phyloP scores from a whole-genome alignment of 805 yeast genomes.

The Candida caryicola region DNA sequence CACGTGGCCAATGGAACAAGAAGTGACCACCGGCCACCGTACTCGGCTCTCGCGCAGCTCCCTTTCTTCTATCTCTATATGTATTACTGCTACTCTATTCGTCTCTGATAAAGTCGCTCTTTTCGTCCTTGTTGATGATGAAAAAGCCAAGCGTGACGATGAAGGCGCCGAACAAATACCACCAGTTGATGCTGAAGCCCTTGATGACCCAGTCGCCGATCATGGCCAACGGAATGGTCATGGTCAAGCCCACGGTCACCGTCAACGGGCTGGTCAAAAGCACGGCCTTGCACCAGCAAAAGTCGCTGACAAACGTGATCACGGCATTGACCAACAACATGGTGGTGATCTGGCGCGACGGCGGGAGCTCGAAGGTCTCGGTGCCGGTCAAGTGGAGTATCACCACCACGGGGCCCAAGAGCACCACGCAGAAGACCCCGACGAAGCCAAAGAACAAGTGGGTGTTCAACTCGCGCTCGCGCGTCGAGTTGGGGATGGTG shows the following conservation, averaged over 20 bases:
- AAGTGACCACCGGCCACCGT: no score
- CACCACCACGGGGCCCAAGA: constrained; percentile 80
- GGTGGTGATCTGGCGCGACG: constrained; percentile 45
- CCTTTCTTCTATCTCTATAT: not conserved
- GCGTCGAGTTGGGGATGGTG: constrained; percentile 37
- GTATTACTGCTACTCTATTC: constrained; percentile 11
- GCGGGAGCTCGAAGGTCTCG: constrained; percentile 75
- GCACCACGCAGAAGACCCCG: constrained; percentile 72
- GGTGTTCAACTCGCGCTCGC: constrained; percentile 77
- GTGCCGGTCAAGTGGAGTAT: constrained; percentile 59
- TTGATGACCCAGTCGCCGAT: constrained; percentile 80
- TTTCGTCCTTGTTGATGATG: constrained; percentile 76
- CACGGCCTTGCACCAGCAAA: constrained; percentile 95
- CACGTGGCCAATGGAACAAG: no score
- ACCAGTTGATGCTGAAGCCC: constrained; percentile 53
- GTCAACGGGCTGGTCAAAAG: constrained; percentile 89
- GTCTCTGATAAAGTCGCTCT: constrained; percentile 46
- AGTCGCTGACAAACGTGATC: constrained; percentile 83
- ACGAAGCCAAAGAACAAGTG: constrained; percentile 92
- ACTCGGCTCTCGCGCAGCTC: no score
- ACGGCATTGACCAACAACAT: constrained; percentile 64
- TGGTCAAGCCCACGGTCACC: constrained; percentile 90
- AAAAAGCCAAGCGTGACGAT: constrained; percentile 81
- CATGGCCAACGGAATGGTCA: constrained; percentile 94
- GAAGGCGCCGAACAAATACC: constrained; percentile 76